phyloP scores from a whole-genome alignment of 2,329 filamentous ascomycete genomes.

The Neofusicoccum laricinum region DNA sequence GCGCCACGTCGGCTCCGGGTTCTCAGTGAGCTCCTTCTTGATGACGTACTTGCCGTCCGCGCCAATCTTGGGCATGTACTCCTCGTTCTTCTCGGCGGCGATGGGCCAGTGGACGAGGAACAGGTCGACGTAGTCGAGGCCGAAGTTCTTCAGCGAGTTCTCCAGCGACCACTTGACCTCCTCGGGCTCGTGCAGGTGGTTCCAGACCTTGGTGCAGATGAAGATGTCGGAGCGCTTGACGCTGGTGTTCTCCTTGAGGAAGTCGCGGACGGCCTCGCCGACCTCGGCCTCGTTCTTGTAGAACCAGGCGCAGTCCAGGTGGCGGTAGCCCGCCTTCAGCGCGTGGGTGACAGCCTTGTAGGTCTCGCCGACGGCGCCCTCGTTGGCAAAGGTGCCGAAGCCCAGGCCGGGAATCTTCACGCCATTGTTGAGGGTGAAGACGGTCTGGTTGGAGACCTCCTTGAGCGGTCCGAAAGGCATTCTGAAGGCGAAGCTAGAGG shows the following conservation, averaged over 20 bases:
- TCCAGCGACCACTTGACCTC: slow-evolving; percentile 59
- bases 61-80: slow-evolving; percentile 55
- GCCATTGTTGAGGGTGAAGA: slow-evolving; percentile 55
- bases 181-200: slow-evolving; percentile 54
- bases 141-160: slow-evolving; percentile 62
- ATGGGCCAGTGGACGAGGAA: slow-evolving; percentile 66
- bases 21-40: slow-evolving; percentile 64
- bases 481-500: not conserved
- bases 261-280: slow-evolving; percentile 61
- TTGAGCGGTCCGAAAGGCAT: slow-evolving; percentile 15
- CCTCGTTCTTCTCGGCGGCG: slow-evolving; percentile 50
- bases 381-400: slow-evolving; percentile 70
- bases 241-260: slow-evolving; percentile 52
- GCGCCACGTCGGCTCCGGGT: slow-evolving; percentile 65
- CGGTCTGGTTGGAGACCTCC: slow-evolving; percentile 32
- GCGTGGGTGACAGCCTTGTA: slow-evolving; percentile 58
- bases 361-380: slow-evolving; percentile 58
- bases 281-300: slow-evolving; percentile 73
- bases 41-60: slow-evolving; percentile 58
- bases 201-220: slow-evolving; percentile 71
- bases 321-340: slow-evolving; percentile 59
- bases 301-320: slow-evolving; percentile 67
- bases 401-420: slow-evolving; percentile 66
- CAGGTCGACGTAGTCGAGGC: slow-evolving; percentile 63
- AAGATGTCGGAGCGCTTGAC: slow-evolving; percentile 62